Percentiles rank a stretch among this genome's conserved stretches.
Conservation (phyloP, 192 early-diverging fungal genomes). For the Coemansia sp. region DNA sequence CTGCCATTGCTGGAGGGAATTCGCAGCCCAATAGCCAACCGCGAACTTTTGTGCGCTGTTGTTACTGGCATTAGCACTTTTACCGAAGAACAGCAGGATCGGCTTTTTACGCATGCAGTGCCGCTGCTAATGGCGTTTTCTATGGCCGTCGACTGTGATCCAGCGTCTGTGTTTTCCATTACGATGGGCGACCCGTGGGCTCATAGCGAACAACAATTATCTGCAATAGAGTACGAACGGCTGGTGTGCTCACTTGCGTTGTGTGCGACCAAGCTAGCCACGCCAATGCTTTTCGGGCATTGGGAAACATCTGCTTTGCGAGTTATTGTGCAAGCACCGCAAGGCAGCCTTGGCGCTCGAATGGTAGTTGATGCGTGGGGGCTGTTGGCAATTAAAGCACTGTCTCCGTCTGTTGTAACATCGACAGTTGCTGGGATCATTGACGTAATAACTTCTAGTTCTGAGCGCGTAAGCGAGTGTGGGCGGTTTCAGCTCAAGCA, state of each 20-base stretch:
- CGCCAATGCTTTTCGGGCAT: conserved; percentile 7
- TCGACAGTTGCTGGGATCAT: conserved; percentile 9
- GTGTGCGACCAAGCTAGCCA: conserved; percentile 13
- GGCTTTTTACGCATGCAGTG: conserved; percentile 7
- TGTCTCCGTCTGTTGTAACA: conserved; percentile 3
- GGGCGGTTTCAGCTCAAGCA: background rate
- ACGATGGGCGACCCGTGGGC: background rate
- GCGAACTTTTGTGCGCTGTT: conserved; percentile 23
- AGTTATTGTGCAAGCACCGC: conserved; percentile 4
- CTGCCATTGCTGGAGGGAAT: conserved; percentile 20
- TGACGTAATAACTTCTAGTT: background rate
- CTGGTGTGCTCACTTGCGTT: conserved; percentile 18
- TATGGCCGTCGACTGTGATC: conserved; percentile 24
- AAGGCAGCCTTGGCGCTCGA: conserved; percentile 14
- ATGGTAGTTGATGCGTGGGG: conserved; percentile 31
- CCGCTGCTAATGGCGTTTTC: conserved; percentile 23
- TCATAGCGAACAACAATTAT: background rate
- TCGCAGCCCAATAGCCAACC: conserved; percentile 8
- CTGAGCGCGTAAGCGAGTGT: background rate
- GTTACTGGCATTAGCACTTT: conserved; percentile 18
- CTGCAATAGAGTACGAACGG: conserved; percentile 13
- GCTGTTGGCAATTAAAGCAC: conserved; percentile 9
- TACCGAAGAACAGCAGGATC: conserved; percentile 21
- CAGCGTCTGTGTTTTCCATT: conserved; percentile 14
- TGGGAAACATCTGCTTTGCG: conserved; percentile 23